Conservation (phyloP, 768 basidiomycete species). For the Suillus bovinus region DNA sequence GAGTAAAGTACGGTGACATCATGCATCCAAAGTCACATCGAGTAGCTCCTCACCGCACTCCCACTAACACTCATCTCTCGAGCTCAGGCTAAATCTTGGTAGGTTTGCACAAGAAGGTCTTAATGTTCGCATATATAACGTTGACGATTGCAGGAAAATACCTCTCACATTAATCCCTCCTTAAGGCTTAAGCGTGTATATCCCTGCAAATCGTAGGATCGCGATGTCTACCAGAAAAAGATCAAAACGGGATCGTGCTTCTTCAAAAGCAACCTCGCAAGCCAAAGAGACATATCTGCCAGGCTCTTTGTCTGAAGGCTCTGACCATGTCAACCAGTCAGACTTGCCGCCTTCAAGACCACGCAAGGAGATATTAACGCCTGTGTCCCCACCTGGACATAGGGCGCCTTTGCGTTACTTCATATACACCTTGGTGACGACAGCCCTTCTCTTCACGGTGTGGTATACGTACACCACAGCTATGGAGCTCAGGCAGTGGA, state of each 20-base stretch:
- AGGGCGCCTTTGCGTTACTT: constrained; percentile 33
- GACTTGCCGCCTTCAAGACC: constrained; percentile 6
- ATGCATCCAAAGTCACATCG: no score
- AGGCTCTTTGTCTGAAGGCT: not conserved
- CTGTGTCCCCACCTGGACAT: constrained; percentile 9
- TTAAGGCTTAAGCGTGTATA: constrained; percentile 1
- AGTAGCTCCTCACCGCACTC: not conserved
- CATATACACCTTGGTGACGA: constrained; percentile 47
- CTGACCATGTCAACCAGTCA: not conserved
- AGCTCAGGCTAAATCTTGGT: not conserved
- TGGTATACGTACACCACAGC: constrained; percentile 54
- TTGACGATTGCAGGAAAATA: not conserved
- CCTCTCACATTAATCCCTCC: not conserved
- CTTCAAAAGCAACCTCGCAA: not conserved
- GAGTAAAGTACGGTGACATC: not conserved
- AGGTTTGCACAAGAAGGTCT: not conserved
- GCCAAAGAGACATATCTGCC: not conserved
- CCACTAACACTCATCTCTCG: no score
- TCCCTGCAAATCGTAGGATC: not conserved
- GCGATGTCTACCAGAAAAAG: constrained; percentile 2
- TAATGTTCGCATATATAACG: not conserved
- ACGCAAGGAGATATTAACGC: not conserved
- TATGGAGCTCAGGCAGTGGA: constrained; percentile 44
- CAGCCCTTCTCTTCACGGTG: constrained; percentile 42
- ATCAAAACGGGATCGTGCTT: not conserved